Base-by-base conservation (phyloP, 169 alveolate genomes). In the Plasmodium inui region DNA sequence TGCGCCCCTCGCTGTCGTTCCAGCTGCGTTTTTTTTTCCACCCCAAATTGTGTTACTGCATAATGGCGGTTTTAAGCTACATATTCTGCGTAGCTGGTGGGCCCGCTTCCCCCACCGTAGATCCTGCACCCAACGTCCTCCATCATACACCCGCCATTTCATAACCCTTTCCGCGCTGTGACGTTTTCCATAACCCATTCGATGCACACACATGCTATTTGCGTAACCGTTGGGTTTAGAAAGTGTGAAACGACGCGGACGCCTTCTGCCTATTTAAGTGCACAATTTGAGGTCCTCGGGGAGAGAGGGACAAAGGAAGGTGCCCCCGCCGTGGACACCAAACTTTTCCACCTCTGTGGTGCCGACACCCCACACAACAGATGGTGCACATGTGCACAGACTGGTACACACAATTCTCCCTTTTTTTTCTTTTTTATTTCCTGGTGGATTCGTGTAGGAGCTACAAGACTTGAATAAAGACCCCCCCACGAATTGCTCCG, bases 401-500 rank as follows among this genome's bases (percentile, higher is more conserved):
- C 44, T 4, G 44, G 44, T 37, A 14, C 22, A 50, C 61, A 50
- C 26, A 50, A 10, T 50, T 55, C 37, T 32, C 26, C 3, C 34
- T 34, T 67, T 8, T 70, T 67, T 83, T 61, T 30, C 37, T 14
- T 70, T 67, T 44, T 37, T 81, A 19, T 17, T 10, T 39, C 12
- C 5, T 61, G 8, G n/a, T 8, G 14, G 28, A 22, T 5, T 22
- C 6, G 3, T 76, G 53, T 84, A 99, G 99, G 99, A 99, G 97
- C 97, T 99, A 37, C 96, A 97, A 83, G 99, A 99, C 89, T 97
- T 99, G 80, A 97, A 98, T 82, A 98, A 98, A 91, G 99, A 99
- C 95, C 99, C 99, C 71, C 99, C 99, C 32, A 98, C 99, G 14
- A 98, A 98, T 97, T 99, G 99, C 97, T 97, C 99, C 55, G 99